Base-by-base conservation (phyloP, 2,329 filamentous ascomycete genomes). In the Bipolaris sorokiniana region DNA sequence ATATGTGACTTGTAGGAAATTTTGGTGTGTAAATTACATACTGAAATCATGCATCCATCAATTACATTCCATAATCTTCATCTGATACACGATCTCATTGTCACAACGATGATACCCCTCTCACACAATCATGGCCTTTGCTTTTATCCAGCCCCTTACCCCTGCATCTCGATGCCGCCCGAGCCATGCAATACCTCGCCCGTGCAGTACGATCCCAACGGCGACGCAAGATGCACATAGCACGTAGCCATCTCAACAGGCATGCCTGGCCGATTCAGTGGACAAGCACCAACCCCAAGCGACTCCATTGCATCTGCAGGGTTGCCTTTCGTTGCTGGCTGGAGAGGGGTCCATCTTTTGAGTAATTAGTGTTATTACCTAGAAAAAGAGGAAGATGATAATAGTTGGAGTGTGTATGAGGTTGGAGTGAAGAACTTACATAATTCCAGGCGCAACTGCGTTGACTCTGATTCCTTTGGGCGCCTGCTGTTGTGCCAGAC, bases 381-480 rank as follows among this genome's bases (percentile, higher is more conserved):
- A 28, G 7, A 18, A 3, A 26, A 23, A 7, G 13, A 48, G 4
- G 10, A 9, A 78, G 20, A 11, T 11, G 9, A 7, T 15, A 16
- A 11, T 20, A 11, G 1, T 15, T 7, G 38, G 11, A 5, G 16
- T 13, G 9, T 10, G 20, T 40, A 22, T 5, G 10, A 13, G 9
- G 3, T 15, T n/a, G 16, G 38, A 5, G 11, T 1, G 6, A 41
- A 7, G 6, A 26, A 42, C 77, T 64, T 38, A 63, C 55, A 66
- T 62, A 67, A 40, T 90, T 0, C 90, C 90, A 0, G 90, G 90
- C 11, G 88, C 90, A 1, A 94, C 83, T 22, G 84, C 84, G 62
- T 91, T 92, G 61, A 91, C 88, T 9, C 88, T 83, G 65, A 93
- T 92, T 1, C 89, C 90, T 56, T 88, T 87, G 52, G 77, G 74